phyloP scores from a whole-genome alignment of 73 alveolate genomes.

The Paramecium bursaria region DNA sequence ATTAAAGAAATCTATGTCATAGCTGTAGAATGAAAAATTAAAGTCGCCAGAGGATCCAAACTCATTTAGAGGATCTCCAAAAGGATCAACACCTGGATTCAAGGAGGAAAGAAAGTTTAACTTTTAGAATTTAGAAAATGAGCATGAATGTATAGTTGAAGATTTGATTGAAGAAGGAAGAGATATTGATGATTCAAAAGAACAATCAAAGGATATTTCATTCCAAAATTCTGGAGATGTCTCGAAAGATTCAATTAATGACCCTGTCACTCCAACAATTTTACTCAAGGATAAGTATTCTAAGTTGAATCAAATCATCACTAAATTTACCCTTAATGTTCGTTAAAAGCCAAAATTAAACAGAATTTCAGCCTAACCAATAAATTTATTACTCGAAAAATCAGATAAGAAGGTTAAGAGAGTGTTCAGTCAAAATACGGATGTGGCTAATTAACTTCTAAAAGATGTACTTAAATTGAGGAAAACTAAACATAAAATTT shows the following conservation, averaged over 20 bases:
- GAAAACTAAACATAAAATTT: background rate
- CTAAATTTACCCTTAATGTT: background rate
- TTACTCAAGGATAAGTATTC: constrained; percentile 6
- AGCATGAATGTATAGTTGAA: constrained; percentile 13
- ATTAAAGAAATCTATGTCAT: constrained; percentile 8
- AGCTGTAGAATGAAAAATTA: constrained; percentile 6
- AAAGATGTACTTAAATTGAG: constrained; percentile 1
- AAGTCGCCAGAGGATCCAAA: constrained; percentile 26
- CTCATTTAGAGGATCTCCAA: background rate
- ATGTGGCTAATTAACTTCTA: constrained; percentile 43
- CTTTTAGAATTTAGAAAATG: background rate
- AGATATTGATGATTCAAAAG: background rate
- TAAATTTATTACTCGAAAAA: constrained; percentile 5
- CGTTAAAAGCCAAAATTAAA: too few species aligned
- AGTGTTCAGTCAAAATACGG: constrained; percentile 49
- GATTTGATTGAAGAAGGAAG: constrained; percentile 7
- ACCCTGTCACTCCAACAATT: background rate
- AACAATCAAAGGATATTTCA: too few species aligned
- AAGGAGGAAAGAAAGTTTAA: background rate
- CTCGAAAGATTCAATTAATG: constrained; percentile 7
- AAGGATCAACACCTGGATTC: constrained; percentile 2
- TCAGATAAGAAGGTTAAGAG: constrained; percentile 48
- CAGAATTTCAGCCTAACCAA: background rate
- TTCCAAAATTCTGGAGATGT: too few species aligned
- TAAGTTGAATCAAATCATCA: background rate